phyloP scores from a whole-genome alignment of 1,139 yeast species.

The Kurtzmaniella quercitrusa region DNA sequence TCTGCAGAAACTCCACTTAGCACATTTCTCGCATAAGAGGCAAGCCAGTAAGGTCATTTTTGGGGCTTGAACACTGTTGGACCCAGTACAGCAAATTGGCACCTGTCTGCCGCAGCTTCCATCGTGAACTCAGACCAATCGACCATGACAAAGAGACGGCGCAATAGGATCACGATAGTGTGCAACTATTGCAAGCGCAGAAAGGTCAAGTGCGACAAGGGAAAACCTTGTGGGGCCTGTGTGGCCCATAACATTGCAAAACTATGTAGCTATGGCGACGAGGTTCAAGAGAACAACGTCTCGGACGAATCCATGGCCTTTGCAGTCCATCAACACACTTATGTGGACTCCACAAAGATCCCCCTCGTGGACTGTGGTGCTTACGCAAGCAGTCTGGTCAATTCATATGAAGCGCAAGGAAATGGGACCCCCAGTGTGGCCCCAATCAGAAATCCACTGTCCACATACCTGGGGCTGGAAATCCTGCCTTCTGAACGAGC shows the following conservation, averaged over 20 bases:
- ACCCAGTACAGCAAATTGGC: no score
- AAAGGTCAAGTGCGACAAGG: slow-evolving; percentile 35
- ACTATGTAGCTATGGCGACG: slow-evolving; percentile 25
- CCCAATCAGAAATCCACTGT: no score
- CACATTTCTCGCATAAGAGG: no score
- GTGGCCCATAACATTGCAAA: slow-evolving; percentile 18
- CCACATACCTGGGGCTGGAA: no score
- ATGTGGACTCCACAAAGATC: neutral
- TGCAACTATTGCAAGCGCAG: slow-evolving; percentile 38
- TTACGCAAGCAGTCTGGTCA: neutral
- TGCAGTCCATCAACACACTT: neutral
- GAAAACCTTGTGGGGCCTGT: slow-evolving; percentile 30
- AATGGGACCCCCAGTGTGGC: no score
- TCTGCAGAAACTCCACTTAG: no score
- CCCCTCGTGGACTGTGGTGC: neutral
- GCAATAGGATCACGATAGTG: slow-evolving; percentile 27
- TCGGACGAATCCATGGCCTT: neutral
- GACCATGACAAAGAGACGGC: slow-evolving; percentile 13
- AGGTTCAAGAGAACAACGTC: neutral
- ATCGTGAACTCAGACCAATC: neutral
- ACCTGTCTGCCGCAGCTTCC: no score
- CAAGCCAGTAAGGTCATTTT: no score
- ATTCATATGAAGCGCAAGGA: no score
- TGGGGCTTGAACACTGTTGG: no score
- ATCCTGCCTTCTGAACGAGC: no score